These are phyloP conservation scores for Aureobasidium namibiae DNA, from an alignment of 2,329 filamentous ascomycete genomes.

Conservation along the genomic window DNA sequence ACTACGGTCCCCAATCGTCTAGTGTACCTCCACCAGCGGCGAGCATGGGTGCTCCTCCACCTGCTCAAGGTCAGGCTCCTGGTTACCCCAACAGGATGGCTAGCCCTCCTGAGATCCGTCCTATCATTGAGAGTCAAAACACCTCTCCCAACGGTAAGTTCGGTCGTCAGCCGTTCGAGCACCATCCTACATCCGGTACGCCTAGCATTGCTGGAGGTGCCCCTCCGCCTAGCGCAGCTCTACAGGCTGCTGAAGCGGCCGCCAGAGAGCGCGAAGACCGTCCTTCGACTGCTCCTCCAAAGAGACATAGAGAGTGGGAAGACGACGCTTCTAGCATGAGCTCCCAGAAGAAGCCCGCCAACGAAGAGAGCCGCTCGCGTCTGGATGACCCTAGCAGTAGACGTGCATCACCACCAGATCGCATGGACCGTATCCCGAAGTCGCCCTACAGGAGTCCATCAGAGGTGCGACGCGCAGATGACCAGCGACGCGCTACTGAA, in stretches of 20 bases:
- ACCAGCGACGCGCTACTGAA: conserved; percentile 62
- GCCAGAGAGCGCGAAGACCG: conserved; percentile 61
- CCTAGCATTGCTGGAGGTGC: conserved; percentile 60
- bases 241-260: conserved; percentile 60
- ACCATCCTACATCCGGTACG: conserved; percentile 57
- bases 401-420: conserved; percentile 43
- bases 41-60: conserved; percentile 43
- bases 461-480: conserved; percentile 53
- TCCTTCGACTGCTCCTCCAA: conserved; percentile 66
- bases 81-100: conserved; percentile 61
- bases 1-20: conserved; percentile 33
- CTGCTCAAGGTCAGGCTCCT: conserved; percentile 48
- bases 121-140: conserved; percentile 69
- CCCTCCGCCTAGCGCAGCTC: conserved; percentile 54
- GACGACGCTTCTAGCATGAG: conserved; percentile 50
- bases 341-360: conserved; percentile 73
- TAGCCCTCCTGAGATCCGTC: conserved; percentile 75
- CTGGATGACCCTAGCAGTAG: conserved; percentile 78
- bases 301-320: conserved; percentile 89
- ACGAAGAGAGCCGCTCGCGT: conserved; percentile 77
- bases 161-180: conserved; percentile 70
- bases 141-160: conserved; percentile 86
- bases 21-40: conserved; percentile 45
- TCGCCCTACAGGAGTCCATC: conserved; percentile 77
- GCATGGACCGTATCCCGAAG: conserved; percentile 35